A percentile compares a stretch with the other conserved stretches of the same genome.
Evolutionary conservation across 805 yeast species (phyloP).

Genomic region (Metschnikowia aberdeeniae): DNA sequence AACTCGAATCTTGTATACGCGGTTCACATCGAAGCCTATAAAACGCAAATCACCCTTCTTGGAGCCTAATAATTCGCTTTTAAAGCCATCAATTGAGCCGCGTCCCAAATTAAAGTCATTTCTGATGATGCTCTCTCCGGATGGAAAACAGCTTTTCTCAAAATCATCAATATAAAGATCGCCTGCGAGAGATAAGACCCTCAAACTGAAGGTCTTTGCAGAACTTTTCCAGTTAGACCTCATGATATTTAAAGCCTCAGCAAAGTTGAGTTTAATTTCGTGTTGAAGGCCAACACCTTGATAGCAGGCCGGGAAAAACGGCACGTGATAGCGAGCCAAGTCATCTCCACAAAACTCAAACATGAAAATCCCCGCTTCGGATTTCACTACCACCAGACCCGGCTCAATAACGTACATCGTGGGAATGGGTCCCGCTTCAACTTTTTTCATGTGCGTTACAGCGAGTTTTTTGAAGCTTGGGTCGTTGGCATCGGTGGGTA

Average conservation of each 20-base stretch:
- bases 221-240: slow-evolving; percentile 25
- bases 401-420: slow-evolving; percentile 20
- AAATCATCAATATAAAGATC: slow-evolving; percentile 57
- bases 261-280: slow-evolving; percentile 46
- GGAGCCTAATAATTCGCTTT: slow-evolving; percentile 33
- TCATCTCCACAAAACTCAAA: slow-evolving; percentile 64
- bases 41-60: slow-evolving; percentile 17
- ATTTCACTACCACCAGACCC: slow-evolving; percentile 36
- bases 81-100: slow-evolving; percentile 37
- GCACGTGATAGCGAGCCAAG: slow-evolving; percentile 54
- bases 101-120: slow-evolving; percentile 42
- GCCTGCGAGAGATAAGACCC: slow-evolving; percentile 57
- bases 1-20: slow-evolving; percentile 53
- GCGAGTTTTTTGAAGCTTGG: slow-evolving; percentile 31
- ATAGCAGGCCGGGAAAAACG: slow-evolving; percentile 52
- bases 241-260: slow-evolving; percentile 30
- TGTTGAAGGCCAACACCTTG: slow-evolving; percentile 62
- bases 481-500: slow-evolving; percentile 61
- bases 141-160: slow-evolving; percentile 19
- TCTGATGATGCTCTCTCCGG: slow-evolving; percentile 19
- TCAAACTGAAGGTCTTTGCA: slow-evolving; percentile 41
- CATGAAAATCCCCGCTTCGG: slow-evolving; percentile 67
- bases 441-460: slow-evolving; percentile 25
- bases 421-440: slow-evolving; percentile 18
- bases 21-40: slow-evolving; percentile 29